Base-by-base conservation (phyloP, 768 basidiomycete species). In the Tricholoma sp. region DNA sequence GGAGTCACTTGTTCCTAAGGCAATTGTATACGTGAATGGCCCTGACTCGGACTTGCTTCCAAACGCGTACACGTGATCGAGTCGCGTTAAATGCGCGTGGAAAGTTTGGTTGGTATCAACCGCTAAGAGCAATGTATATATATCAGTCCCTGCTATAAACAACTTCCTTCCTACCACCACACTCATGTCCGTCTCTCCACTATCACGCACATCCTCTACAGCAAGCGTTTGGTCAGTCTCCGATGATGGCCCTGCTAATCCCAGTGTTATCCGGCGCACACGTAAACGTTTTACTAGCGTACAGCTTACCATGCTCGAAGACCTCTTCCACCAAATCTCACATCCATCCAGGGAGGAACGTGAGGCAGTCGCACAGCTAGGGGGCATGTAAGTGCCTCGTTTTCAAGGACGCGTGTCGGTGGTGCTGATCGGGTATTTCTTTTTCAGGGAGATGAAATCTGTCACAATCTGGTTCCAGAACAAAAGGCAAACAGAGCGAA, bases 401-500 rank as follows among this genome's bases (percentile, higher is more conserved):
- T 45, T 49, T 49, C 46, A 50, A 35, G 46, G 50, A 32, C 21
- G 57, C 58, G 51, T 57, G 46, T 56, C 59, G 14, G 31, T 59
- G 16, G 31, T 58, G 55, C 61, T 62, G 49, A 55, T 24, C 56
- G 43, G 45, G 14, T 4, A n/a, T 51, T 56, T 31, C 8, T 50
- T 27, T 21, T 56, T 16, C 59, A 86, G 84, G 84, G 84, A 85
- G 66, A 75, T 79, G 27, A 85, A 83, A 63, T 84, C 84, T 1
- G 83, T 86, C 54, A 86, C 86, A n/a, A 85, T 89, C 39, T 91
- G 88, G 88, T 89, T 89, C 68, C 88, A 91, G 71, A 91, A 91
- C 68, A 88, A 84, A 70, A 84, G 88, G 14, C 86, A 89, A 64
- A 84, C 82, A 39, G 83, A 84, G 61, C 81, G 83, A 63, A 81